Base-by-base conservation (phyloP, 2,329 filamentous ascomycete genomes). In the Diaporthe destruens region DNA sequence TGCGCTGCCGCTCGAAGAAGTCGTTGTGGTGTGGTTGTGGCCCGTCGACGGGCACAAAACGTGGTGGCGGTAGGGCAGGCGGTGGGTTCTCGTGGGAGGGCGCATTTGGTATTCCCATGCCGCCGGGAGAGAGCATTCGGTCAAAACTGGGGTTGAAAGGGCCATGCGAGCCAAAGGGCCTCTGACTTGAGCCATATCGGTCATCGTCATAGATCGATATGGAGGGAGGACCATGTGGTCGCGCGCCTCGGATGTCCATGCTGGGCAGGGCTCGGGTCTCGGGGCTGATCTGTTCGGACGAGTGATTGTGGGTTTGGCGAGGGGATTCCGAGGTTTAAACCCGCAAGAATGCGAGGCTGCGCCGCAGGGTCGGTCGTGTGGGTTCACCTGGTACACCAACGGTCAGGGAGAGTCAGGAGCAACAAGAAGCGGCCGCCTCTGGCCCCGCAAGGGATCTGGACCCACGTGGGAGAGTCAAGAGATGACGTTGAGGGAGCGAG, bases 1-100 rank as follows among this genome's bases (percentile, higher is more conserved):
- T 75, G 47, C 71, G 70, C 32, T 77, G 53, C 34, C 66, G 65
- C 29, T 74, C 76, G 57, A 74, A 77, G 57, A 69, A 74, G 23
- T 75, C 68, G 74, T 76, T 23, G 75, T 54, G n/a, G 51, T 81
- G 76, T 47, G 78, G 65, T 71, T 80, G 76, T 39, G 80, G 79
- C 7, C 82, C 82, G 49, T 78, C 77, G 49, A 82, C 79, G 8
- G 82, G 82, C 6, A 82, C 78, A 44, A 80, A 77, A 61, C 80
- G 80, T 6, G 85, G 85, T n/a, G 85, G 85, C n/a, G 85, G 85
- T 56, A 87, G 75, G 47, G 85, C 82, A 67, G 85, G 85, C 74
- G 85, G 85, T 3, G 80, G 83, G 74, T 80, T 77, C 72, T 78
- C 75, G 72, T 77, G 78, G 56, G 76, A 75, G 18, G 78, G 75